Percentiles rank a stretch among this genome's conserved stretches.
Evolutionary conservation across 2,329 filamentous ascomycete genomes (phyloP).

Genomic region (Aspergillus phoenicis): DNA sequence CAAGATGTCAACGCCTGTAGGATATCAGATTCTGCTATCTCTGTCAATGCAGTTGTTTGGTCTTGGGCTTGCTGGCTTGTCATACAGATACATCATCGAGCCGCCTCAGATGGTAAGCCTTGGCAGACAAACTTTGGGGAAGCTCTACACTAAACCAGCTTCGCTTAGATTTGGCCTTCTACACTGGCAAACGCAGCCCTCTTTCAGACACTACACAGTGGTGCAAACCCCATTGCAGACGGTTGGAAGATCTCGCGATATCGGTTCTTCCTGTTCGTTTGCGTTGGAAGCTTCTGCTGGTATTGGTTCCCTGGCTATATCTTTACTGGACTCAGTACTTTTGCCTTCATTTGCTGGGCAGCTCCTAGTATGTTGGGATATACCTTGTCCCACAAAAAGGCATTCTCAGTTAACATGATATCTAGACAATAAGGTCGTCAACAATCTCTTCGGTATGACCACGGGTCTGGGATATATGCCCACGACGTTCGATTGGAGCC

Average conservation of each 20-base stretch:
- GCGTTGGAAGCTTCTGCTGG: slow-evolving; percentile 26
- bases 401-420: slow-evolving; percentile 27
- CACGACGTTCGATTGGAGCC: slow-evolving; percentile 57
- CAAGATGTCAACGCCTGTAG: slow-evolving; percentile 38
- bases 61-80: slow-evolving; percentile 43
- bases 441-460: slow-evolving; percentile 43
- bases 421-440: slow-evolving; percentile 40
- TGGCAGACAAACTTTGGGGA: too few relatives aligned
- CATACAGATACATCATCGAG: slow-evolving; percentile 38
- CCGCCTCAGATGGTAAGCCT: slow-evolving; percentile 36
- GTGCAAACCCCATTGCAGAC: slow-evolving; percentile 37
- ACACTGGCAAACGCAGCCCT: slow-evolving; percentile 39
- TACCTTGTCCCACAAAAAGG: not conserved
- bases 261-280: slow-evolving; percentile 25
- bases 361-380: slow-evolving; percentile 39
- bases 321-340: slow-evolving; percentile 33
- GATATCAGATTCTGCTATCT: slow-evolving; percentile 41
- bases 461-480: slow-evolving; percentile 52
- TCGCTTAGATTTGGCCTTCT: slow-evolving; percentile 38
- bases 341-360: slow-evolving; percentile 47
- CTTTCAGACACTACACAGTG: slow-evolving; percentile 38
- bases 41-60: slow-evolving; percentile 44
- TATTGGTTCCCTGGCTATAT: slow-evolving; percentile 36
- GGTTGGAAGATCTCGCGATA: slow-evolving; percentile 39
- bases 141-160: not conserved